A percentile compares a stretch with the other conserved stretches of the same genome.
Conservation (phyloP, 2,329 filamentous ascomycete species). For the Alternaria brassicicola region DNA sequence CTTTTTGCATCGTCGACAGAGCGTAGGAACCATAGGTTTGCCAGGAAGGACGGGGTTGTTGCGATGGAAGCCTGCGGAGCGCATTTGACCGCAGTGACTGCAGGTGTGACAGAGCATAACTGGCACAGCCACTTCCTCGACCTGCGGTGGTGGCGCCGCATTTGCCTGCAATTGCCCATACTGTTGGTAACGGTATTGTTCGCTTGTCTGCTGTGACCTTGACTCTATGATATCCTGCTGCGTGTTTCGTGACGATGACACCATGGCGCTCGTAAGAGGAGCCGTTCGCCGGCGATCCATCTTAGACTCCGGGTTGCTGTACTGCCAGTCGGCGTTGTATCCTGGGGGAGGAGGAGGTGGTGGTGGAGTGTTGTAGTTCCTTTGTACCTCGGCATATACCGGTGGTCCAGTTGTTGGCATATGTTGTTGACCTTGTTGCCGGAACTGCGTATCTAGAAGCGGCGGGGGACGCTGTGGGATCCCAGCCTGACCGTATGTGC, state of each 20-base stretch:
- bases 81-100: slow-evolving; percentile 41
- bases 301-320: slow-evolving; percentile 16
- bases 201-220: slow-evolving; percentile 19
- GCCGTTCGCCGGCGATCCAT: slow-evolving; percentile 7
- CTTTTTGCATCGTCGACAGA: slow-evolving; percentile 44
- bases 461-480: slow-evolving; percentile 27
- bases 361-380: slow-evolving; percentile 14
- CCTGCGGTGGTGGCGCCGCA: slow-evolving; percentile 16
- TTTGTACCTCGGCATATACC: slow-evolving; percentile 19
- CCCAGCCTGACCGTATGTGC: slow-evolving; percentile 13
- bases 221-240: slow-evolving; percentile 18
- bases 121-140: slow-evolving; percentile 26
- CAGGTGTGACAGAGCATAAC: slow-evolving; percentile 45
- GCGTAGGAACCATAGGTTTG: slow-evolving; percentile 27
- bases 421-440: slow-evolving; percentile 16
- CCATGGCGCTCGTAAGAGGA: slow-evolving; percentile 17
- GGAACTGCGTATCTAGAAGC: slow-evolving; percentile 20
- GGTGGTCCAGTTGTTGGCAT: slow-evolving; percentile 8
- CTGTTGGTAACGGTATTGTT: slow-evolving; percentile 26
- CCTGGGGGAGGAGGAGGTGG: slow-evolving; percentile 18
- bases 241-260: slow-evolving; percentile 13
- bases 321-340: slow-evolving; percentile 27
- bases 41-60: slow-evolving; percentile 45
- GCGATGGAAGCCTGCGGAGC: slow-evolving; percentile 45
- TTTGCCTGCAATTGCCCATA: slow-evolving; percentile 14